These are phyloP conservation scores for Ambrosia trifida DNA, from an alignment of 129 eudicot species.

Conservation along the genomic window DNA sequence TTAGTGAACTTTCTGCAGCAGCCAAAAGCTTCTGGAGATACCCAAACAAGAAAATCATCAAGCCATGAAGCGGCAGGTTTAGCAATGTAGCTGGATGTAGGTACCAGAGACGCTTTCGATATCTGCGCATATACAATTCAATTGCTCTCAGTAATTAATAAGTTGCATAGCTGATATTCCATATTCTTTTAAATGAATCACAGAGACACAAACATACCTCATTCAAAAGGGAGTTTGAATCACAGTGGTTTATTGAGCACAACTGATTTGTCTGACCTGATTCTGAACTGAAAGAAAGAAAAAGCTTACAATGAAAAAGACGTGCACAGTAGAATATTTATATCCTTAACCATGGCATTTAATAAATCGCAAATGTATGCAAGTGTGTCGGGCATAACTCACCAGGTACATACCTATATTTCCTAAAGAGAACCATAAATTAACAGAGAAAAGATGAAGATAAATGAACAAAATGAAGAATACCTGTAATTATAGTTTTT, in stretches of 20 bases:
- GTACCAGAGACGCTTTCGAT: slow-evolving; percentile 72
- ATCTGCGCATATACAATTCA: not conserved
- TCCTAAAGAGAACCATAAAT: slow-evolving; percentile 2
- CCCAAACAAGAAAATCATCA: slow-evolving; percentile 97
- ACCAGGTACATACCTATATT: not conserved
- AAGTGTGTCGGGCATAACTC: not conserved
- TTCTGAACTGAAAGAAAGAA: slow-evolving; percentile 61
- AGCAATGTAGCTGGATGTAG: slow-evolving; percentile 88
- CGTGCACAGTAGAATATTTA: slow-evolving; percentile 4
- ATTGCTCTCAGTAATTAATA: not conserved
- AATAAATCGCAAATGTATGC: slow-evolving; percentile 5
- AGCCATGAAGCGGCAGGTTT: slow-evolving; percentile 99
- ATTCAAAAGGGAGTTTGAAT: slow-evolving; percentile 84
- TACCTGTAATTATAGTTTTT: slow-evolving; percentile 83
- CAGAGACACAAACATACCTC: slow-evolving; percentile 52
- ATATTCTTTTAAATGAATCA: not conserved
- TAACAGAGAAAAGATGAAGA: not conserved
- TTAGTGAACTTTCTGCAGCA: slow-evolving; percentile 96
- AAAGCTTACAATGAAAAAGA: slow-evolving; percentile 26
- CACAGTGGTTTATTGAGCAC: slow-evolving; percentile 93
- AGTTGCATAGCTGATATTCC: not conserved
- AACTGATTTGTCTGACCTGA: slow-evolving; percentile 86
- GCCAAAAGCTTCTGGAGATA: slow-evolving; percentile 99
- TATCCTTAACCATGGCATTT: not conserved
- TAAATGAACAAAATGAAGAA: not conserved